Evolutionary conservation across 2,329 filamentous ascomycete species (phyloP), one percentile per base, ranked within the genome.

Genomic region (Blastomyces emzantsi): DNA sequence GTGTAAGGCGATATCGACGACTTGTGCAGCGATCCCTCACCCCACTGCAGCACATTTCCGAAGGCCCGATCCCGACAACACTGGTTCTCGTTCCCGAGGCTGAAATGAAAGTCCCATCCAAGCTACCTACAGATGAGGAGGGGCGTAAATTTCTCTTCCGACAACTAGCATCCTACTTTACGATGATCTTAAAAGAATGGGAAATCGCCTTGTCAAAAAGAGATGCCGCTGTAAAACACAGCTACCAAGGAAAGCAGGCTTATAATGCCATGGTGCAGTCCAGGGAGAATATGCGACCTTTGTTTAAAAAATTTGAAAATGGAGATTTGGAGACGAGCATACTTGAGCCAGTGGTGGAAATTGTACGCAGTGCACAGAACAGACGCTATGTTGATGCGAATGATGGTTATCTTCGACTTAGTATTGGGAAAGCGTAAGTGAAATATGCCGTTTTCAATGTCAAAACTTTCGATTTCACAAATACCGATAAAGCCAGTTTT

Each of bases 331-430:
- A 94, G 67, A 86, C 92, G 67, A 86, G 86, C 47, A 84, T 96
- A 43, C 80, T 97, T 33, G 85, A 87, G 64, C 90, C 92, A 25
- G 85, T 99, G 9, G 85, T 96, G 17, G 92, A 97, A 76, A 97
- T 99, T 69, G 92, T 97, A 39, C 84, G 90, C 71, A 90, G 92
- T 33, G 91, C 93, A 3, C 94, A 99, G 77, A 87, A 92, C 73
- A 85, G 92, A 65, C 86, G 90, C 67, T 99, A 99, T 73, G 93
- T 99, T 57, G 90, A 97, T 77, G 94, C 94, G 43, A 97, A 97
- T 73, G 90, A 99, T 74, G 92, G 91, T 0, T 99, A 99, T 75
- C 80, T 99, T 65, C 84, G 90, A 62, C 81, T 99, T 62, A 96
- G 90, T 74, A 99, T 99, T 72, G 92, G 92, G 67, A 96, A 96